phyloP scores from a whole-genome alignment of 768 basidiomycete genomes.

The Omphalotus guepiniiformis region DNA sequence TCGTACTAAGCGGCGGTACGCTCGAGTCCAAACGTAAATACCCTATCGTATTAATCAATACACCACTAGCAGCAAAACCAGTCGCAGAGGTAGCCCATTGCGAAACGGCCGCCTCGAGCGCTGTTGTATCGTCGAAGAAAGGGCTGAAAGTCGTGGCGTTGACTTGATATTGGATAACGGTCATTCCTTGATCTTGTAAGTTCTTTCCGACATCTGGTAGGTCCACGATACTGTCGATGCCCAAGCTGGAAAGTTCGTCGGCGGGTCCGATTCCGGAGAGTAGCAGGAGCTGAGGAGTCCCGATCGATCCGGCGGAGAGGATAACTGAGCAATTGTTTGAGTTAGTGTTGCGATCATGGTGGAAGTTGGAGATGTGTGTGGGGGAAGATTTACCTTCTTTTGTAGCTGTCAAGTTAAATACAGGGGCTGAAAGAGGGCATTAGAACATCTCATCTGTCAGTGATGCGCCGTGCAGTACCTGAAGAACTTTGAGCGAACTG shows the following conservation, averaged over 20 bases:
- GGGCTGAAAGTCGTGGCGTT: background rate
- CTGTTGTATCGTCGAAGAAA: constrained; percentile 1
- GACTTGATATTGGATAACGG: background rate
- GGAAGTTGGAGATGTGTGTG: constrained; percentile 5
- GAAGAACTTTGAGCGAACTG: constrained; percentile 1
- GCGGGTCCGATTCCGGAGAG: constrained; percentile 41
- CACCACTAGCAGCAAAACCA: constrained; percentile 2
- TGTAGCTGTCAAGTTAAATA: background rate
- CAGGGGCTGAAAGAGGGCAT: background rate
- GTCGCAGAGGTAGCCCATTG: constrained; percentile 3
- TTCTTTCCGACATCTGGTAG: constrained; percentile 41
- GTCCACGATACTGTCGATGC: constrained; percentile 28
- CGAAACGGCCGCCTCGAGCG: background rate
- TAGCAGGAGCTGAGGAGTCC: constrained; percentile 41
- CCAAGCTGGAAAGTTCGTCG: constrained; percentile 19
- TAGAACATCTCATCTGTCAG: background rate
- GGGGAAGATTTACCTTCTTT: constrained; percentile 7
- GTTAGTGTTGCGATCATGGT: no score
- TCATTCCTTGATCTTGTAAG: constrained; percentile 4
- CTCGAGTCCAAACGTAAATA: constrained; percentile 1
- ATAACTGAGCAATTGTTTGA: constrained; percentile 32
- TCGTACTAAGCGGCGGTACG: no score
- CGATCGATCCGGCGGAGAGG: constrained; percentile 35
- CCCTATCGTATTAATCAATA: background rate
- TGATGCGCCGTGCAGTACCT: background rate